A percentile compares a stretch with the other conserved stretches of the same genome.
These are phyloP conservation scores for Myriosclerotinia scirpicola DNA, from an alignment of 2,329 filamentous ascomycete species.

Conservation along the genomic window DNA sequence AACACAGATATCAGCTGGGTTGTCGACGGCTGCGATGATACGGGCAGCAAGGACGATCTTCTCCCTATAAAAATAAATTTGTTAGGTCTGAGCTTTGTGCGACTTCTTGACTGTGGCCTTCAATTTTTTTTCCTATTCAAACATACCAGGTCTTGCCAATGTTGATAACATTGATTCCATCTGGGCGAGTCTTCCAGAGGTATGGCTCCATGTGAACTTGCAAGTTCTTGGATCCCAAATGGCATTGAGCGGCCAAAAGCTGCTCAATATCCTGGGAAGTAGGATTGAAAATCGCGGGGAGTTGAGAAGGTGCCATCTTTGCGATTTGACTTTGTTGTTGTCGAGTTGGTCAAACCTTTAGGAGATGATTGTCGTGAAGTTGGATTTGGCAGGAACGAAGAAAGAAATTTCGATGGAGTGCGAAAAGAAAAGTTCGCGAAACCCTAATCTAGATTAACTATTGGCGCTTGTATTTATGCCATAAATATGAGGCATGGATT, in stretches of 20 bases:
- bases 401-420: slow-evolving; percentile 22
- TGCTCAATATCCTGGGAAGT: slow-evolving; percentile 98
- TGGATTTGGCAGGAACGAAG: slow-evolving; percentile 32
- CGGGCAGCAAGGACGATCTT: slow-evolving; percentile 99
- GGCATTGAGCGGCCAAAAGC: slow-evolving; percentile 94
- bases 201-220: slow-evolving; percentile 99
- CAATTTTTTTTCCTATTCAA: slow-evolving; percentile 10
- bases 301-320: slow-evolving; percentile 94
- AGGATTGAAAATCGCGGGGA: slow-evolving; percentile 93
- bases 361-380: slow-evolving; percentile 23
- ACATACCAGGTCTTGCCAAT: slow-evolving; percentile 99
- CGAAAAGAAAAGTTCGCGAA: slow-evolving; percentile 23
- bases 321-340: slow-evolving; percentile 49
- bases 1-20: slow-evolving; percentile 98
- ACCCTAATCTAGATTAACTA: slow-evolving; percentile 25
- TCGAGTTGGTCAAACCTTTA: slow-evolving; percentile 38
- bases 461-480: neutral
- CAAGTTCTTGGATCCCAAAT: slow-evolving; percentile 98
- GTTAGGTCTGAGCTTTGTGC: slow-evolving; percentile 99
- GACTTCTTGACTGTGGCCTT: slow-evolving; percentile 63
- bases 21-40: slow-evolving; percentile 98
- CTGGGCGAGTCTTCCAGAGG: slow-evolving; percentile 98
- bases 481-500: neutral
- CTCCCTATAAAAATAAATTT: slow-evolving; percentile 68
- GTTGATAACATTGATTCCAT: slow-evolving; percentile 99